These are phyloP conservation scores for Aegilops bicornis DNA, from an alignment of 176 grass and related monocot genomes.

Conservation along the genomic window DNA sequence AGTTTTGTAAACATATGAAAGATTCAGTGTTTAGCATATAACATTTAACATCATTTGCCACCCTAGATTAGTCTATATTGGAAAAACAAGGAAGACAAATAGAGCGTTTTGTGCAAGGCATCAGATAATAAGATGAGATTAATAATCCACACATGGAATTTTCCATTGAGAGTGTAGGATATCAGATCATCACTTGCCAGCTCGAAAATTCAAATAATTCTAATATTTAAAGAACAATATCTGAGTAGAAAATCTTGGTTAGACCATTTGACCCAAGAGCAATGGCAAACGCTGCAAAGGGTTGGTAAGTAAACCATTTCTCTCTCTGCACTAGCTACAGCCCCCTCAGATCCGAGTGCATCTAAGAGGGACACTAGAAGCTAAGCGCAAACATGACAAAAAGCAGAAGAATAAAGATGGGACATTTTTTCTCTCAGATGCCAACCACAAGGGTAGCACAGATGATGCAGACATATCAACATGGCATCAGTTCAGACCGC, in stretches of 20 bases:
- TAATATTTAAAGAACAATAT: neutral
- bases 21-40: neutral
- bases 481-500: no score
- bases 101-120: neutral
- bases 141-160: neutral
- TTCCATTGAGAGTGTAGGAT: neutral
- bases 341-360: no score
- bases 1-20: neutral
- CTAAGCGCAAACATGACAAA: no score
- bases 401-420: no score
- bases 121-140: neutral
- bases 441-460: no score
- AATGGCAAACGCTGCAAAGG: neutral
- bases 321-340: fast-evolving
- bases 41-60: neutral
- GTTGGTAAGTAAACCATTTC: no score
- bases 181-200: neutral
- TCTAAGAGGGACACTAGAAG: no score
- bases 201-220: neutral
- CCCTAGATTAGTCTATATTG: no score
- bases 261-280: neutral
- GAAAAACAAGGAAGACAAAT: neutral
- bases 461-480: no score
- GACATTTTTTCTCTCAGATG: no score
- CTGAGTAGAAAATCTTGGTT: neutral